Evolutionary conservation across 768 basidiomycete species (phyloP).

Genomic region (Epithele typhae): DNA sequence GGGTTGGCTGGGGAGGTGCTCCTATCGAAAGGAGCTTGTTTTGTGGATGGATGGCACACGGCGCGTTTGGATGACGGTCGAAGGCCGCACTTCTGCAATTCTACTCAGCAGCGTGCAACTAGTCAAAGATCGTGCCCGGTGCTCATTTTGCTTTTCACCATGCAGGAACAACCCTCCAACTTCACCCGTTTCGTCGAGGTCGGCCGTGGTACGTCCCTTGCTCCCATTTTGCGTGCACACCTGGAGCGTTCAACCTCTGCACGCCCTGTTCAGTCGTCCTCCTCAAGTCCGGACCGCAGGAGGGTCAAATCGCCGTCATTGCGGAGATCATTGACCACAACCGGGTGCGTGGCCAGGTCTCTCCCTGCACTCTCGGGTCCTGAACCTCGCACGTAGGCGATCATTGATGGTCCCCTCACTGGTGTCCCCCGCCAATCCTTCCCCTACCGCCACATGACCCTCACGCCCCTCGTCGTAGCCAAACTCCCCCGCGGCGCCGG

Average conservation of each 20-base stretch:
- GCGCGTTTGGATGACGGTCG: constrained; percentile 18
- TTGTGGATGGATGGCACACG: constrained; percentile 16
- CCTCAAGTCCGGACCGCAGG: constrained; percentile 80
- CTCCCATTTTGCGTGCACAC: background rate
- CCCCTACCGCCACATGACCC: constrained; percentile 88
- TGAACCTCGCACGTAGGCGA: constrained; percentile 51
- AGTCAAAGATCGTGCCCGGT: no score
- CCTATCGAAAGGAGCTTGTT: constrained; percentile 7
- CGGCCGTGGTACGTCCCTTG: constrained; percentile 70
- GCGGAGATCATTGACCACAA: constrained; percentile 99
- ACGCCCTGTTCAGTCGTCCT: constrained; percentile 97
- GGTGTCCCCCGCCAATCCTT: constrained; percentile 89
- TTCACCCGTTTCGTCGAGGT: constrained; percentile 99
- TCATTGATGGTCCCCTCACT: constrained; percentile 92
- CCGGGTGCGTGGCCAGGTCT: constrained; percentile 49
- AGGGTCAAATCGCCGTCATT: constrained; percentile 92
- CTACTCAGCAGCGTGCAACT: background rate
- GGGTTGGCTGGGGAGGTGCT: constrained; percentile 1
- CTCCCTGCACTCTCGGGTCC: background rate
- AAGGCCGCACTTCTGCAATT: background rate
- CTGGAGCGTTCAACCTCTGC: constrained; percentile 1
- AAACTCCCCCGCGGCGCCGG: constrained; percentile 87
- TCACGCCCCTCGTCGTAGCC: constrained; percentile 80
- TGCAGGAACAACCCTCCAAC: constrained; percentile 52
- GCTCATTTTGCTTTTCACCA: background rate